phyloP scores from a whole-genome alignment of 2,329 filamentous ascomycete species.

The Ceratocystis lukuohia region DNA sequence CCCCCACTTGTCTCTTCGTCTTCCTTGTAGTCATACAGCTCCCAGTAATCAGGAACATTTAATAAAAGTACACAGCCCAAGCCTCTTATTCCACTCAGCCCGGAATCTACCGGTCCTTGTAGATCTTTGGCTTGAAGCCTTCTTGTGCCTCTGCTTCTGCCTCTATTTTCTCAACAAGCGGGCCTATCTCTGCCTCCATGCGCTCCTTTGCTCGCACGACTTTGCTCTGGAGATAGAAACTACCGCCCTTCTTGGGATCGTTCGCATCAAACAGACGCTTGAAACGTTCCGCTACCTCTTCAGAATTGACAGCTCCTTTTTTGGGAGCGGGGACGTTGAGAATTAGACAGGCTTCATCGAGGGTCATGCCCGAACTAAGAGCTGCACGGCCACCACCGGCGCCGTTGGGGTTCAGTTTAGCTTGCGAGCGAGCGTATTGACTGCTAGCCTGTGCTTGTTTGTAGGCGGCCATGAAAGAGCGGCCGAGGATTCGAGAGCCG shows the following conservation, averaged over 20 bases:
- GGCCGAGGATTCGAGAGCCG: slow-evolving; percentile 80
- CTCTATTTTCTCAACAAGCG: slow-evolving; percentile 55
- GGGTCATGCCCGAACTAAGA: slow-evolving; percentile 58
- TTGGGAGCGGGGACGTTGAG: slow-evolving; percentile 80
- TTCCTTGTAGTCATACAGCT: slow-evolving; percentile 2
- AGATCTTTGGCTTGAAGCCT: slow-evolving; percentile 90
- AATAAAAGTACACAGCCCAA: slow-evolving; percentile 11
- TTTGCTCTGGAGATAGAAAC: slow-evolving; percentile 98
- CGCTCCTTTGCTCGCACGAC: slow-evolving; percentile 80
- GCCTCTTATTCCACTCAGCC: background rate
- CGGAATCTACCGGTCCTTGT: slow-evolving; percentile 57
- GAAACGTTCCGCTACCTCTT: slow-evolving; percentile 72
- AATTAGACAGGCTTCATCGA: slow-evolving; percentile 95
- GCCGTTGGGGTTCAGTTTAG: slow-evolving; percentile 40
- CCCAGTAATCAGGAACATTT: background rate
- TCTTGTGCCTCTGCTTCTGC: slow-evolving; percentile 67
- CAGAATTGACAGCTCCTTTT: slow-evolving; percentile 59
- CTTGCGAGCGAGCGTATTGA: slow-evolving; percentile 62
- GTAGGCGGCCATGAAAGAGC: slow-evolving; percentile 87
- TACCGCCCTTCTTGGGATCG: slow-evolving; percentile 88
- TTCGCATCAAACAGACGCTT: slow-evolving; percentile 91
- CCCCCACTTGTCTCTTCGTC: background rate
- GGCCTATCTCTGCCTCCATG: slow-evolving; percentile 73
- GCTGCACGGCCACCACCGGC: slow-evolving; percentile 38
- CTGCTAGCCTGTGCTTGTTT: slow-evolving; percentile 84